Conservation (phyloP, 371 early-diverging fungal genomes). For the Mortierella sp. region DNA sequence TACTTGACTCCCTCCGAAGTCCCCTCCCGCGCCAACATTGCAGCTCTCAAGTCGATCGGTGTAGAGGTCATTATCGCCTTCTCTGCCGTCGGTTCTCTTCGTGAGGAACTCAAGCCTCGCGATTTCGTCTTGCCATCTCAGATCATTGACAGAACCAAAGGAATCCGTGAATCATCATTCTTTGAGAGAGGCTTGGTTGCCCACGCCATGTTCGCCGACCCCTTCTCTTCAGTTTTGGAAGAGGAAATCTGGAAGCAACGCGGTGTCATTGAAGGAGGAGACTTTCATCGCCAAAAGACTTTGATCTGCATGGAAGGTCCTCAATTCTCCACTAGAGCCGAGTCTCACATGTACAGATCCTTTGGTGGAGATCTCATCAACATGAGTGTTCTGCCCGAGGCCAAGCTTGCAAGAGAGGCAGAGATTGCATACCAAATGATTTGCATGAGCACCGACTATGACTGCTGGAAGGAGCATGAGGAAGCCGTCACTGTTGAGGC, state of each 20-base stretch:
- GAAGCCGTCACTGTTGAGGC: conserved; percentile 93
- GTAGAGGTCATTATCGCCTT: conserved; percentile 94
- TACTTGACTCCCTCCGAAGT: conserved; percentile 89
- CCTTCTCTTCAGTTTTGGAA: conserved; percentile 87
- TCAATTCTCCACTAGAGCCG: conserved; percentile 96
- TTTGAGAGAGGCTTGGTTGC: conserved; percentile 94
- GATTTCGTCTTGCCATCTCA: conserved; percentile 96
- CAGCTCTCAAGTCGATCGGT: conserved; percentile 95
- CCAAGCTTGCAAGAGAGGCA: conserved; percentile 97
- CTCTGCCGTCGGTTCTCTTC: conserved; percentile 93
- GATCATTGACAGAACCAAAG: conserved; percentile 97
- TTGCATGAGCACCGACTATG: conserved; percentile 99
- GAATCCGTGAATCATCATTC: conserved; percentile 85
- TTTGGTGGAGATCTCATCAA: conserved; percentile 97
- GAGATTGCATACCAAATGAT: conserved; percentile 98
- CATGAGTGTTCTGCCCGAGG: conserved; percentile 96
- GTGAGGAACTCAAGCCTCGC: conserved; percentile 92
- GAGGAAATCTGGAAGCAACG: conserved; percentile 76
- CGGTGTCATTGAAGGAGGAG: conserved; percentile 59
- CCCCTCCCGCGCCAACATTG: conserved; percentile 96
- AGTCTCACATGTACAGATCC: conserved; percentile 94
- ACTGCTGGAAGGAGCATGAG: conserved; percentile 95
- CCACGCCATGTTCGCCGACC: conserved; percentile 94
- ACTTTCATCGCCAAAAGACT: conserved; percentile 85
- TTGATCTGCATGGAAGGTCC: conserved; percentile 98